These are phyloP conservation scores for Erucastrum elatum DNA, from an alignment of 345 rosid species.

Conservation along the genomic window DNA sequence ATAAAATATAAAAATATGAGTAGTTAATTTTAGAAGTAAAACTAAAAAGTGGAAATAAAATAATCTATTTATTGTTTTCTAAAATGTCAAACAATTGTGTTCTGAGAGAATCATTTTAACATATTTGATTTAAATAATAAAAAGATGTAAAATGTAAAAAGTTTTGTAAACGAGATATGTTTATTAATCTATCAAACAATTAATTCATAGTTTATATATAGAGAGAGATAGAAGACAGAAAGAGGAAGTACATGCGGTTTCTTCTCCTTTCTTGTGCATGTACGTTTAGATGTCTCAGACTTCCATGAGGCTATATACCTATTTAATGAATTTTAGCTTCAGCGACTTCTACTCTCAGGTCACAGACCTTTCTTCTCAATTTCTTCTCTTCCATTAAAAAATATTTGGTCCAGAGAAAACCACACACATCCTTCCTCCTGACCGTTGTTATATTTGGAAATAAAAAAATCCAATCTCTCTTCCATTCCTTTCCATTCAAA, in stretches of 20 bases:
- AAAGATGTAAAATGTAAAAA: too few relatives aligned
- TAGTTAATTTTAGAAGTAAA: too few relatives aligned
- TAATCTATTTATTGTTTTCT: too few relatives aligned
- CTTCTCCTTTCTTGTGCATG: background rate
- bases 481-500: background rate
- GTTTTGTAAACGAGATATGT: too few relatives aligned
- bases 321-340: background rate
- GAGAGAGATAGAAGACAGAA: background rate
- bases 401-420: slow-evolving; percentile 1
- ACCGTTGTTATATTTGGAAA: slow-evolving; percentile 17
- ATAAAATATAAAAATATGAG: too few relatives aligned
- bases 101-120: too few relatives aligned
- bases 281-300: background rate
- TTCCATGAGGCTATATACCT: background rate
- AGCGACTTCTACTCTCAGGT: background rate
- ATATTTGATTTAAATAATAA: too few relatives aligned
- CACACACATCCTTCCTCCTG: background rate
- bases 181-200: background rate
- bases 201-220: background rate
- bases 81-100: too few relatives aligned
- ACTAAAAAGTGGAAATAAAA: too few relatives aligned
- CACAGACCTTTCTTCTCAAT: background rate
- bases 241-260: background rate
- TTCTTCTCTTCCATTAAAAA: slow-evolving; percentile 6
- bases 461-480: background rate